Conservation (phyloP, 257 asterid species). For the Solanum pinnatisectum region DNA sequence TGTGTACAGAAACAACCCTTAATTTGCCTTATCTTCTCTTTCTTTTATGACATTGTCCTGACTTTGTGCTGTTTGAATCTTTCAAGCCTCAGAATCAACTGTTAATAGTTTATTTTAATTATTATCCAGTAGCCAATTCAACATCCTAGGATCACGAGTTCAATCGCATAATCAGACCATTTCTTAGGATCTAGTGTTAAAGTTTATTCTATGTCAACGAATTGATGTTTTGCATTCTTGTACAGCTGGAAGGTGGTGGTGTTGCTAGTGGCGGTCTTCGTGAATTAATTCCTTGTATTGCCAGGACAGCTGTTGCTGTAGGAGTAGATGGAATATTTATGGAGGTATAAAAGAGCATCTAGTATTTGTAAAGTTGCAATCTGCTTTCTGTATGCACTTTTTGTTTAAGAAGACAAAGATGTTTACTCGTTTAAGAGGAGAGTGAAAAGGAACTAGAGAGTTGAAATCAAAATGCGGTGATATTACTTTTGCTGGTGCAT, state of each 20-base stretch:
- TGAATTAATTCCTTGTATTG: slow-evolving; percentile 92
- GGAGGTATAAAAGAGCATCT: slow-evolving; percentile 50
- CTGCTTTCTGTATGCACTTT: background rate
- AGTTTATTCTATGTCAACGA: background rate
- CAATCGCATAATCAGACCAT: background rate
- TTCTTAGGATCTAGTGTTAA: background rate
- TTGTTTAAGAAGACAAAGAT: background rate
- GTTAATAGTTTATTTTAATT: background rate
- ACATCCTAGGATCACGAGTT: background rate
- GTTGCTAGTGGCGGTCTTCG: slow-evolving; percentile 99
- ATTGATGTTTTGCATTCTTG: slow-evolving; percentile 1
- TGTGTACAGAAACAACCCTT: background rate
- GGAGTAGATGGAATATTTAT: slow-evolving; percentile 95
- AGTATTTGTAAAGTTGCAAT: background rate
- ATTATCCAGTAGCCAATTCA: background rate
- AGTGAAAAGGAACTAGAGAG: background rate
- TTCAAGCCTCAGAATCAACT: background rate
- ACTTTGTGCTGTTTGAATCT: background rate
- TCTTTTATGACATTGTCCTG: background rate
- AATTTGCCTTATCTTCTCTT: background rate
- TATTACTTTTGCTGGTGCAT: background rate
- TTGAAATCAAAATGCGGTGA: background rate
- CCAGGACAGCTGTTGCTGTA: slow-evolving; percentile 91
- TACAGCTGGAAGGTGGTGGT: slow-evolving; percentile 93
- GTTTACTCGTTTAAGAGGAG: background rate